phyloP scores from a whole-genome alignment of 495 filamentous ascomycete species.

The Xylaria curta region DNA sequence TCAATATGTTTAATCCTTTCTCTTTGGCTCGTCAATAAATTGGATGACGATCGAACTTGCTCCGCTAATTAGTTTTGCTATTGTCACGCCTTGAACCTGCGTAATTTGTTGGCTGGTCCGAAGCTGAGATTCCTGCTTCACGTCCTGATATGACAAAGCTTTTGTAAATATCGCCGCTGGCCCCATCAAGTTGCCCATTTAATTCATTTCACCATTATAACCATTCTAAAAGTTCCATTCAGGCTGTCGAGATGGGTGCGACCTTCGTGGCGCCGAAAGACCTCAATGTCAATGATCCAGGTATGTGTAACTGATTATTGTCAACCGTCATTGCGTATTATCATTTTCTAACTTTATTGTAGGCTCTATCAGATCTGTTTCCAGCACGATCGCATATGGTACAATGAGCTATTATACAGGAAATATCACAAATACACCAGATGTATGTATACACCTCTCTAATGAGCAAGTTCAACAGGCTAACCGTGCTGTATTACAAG shows the following conservation, averaged over 20 bases:
- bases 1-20: background rate
- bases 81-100: background rate
- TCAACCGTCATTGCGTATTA: too few relatives aligned
- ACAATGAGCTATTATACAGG: constrained; percentile 65
- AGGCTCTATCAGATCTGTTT: constrained; percentile 58
- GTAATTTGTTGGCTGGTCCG: background rate
- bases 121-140: background rate
- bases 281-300: constrained; percentile 50
- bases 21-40: background rate
- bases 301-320: constrained; percentile 36
- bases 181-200: too few relatives aligned
- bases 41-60: background rate
- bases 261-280: constrained; percentile 46
- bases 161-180: background rate
- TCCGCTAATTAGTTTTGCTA: background rate
- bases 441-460: constrained; percentile 34
- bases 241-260: constrained; percentile 38
- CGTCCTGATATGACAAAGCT: background rate
- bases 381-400: constrained; percentile 55
- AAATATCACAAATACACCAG: constrained; percentile 64
- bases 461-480: constrained; percentile 9
- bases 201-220: background rate
- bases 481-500: constrained; percentile 29
- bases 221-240: constrained; percentile 42
- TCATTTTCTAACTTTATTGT: constrained; percentile 14